A percentile compares a stretch with the other conserved stretches of the same genome.
phyloP scores from a whole-genome alignment of 2,329 filamentous ascomycete genomes.

The Drechslera avenae region DNA sequence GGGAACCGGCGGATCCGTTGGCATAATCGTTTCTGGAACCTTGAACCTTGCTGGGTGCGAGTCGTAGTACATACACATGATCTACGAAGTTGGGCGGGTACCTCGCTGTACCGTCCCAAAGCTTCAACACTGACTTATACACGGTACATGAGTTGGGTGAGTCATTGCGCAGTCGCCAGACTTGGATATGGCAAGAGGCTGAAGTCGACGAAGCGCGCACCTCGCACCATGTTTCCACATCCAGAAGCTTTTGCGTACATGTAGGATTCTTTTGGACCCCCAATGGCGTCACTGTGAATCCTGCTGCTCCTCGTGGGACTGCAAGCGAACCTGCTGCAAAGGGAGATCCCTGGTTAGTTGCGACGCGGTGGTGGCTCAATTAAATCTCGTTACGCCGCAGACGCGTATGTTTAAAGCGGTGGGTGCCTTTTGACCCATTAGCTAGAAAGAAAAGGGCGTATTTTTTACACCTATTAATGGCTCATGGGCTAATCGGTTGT shows the following conservation, averaged over 20 bases:
- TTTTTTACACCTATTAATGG: conserved; percentile 12
- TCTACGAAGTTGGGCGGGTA: background rate
- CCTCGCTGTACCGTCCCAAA: background rate
- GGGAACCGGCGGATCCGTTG: conserved; percentile 9
- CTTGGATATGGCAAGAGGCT: conserved; percentile 6
- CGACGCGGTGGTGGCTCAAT: background rate
- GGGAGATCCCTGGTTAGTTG: background rate
- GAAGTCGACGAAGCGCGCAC: conserved; percentile 6
- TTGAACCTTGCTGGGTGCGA: background rate
- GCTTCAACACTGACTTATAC: background rate
- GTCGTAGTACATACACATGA: background rate
- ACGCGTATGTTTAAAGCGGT: conserved; percentile 13
- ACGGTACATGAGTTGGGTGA: background rate
- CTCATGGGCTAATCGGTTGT: conserved; percentile 1
- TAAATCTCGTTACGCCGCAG: conserved; percentile 9
- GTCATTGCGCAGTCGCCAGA: conserved; percentile 7
- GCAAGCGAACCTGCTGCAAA: background rate
- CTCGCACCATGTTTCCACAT: conserved; percentile 13
- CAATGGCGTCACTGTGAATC: conserved; percentile 1
- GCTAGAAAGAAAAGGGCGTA: conserved; percentile 17
- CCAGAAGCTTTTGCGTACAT: conserved; percentile 1
- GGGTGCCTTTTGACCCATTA: conserved; percentile 6
- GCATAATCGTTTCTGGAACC: background rate
- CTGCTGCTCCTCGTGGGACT: conserved; percentile 2
- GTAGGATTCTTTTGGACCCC: conserved; percentile 4